Evolutionary conservation across 352 stramenopile species (phyloP), one percentile per base, ranked within the genome.

Genomic region (Pythium dissimile): DNA sequence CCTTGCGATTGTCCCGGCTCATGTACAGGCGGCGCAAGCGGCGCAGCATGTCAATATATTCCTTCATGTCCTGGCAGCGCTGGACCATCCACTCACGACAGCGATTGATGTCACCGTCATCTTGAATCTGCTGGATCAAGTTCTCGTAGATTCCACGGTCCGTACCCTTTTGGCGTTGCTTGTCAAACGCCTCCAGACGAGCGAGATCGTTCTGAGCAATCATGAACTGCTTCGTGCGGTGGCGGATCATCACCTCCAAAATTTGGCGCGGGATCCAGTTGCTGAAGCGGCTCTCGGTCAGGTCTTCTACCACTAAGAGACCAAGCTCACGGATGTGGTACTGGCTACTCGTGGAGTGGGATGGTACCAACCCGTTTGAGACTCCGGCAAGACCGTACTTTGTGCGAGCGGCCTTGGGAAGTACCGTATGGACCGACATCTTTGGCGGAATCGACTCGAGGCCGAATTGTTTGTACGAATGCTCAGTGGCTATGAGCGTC

Each of bases 71-170:
- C 16, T 83, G 56, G 23, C 75, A 85, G 5, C 85, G 70, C n/a
- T 80, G 75, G 16, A 85, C 57, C 81, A 91, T 92, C 85, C 85
- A 94, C 50, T 94, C 85, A 1, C 85, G 83, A 51, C 85, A 94
- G 8, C 82, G 83, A 38, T 79, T 88, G 30, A 92, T 59, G 42
- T 94, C 85, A 20, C 83, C 85, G 28, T 94, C 85, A 41, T 92
- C 82, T 56, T 94, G 85, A 41, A 94, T 94, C 56, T 94, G 85
- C 60, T 94, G 79, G 47, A 93, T 92, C 59, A 94, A 54, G 56
- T 94, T 94, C 64, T 92, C 85, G 57, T 94, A 94, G 24, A 94
- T 90, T 23, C 81, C 80, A 42, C 85, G 77, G 41, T 91, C 82
- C 1, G 77, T 87, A 3, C 81, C 83, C 59, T 93, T 92, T 57